Base-by-base conservation (phyloP, 2,329 filamentous ascomycete species). In the Myriosclerotinia curreyana region DNA sequence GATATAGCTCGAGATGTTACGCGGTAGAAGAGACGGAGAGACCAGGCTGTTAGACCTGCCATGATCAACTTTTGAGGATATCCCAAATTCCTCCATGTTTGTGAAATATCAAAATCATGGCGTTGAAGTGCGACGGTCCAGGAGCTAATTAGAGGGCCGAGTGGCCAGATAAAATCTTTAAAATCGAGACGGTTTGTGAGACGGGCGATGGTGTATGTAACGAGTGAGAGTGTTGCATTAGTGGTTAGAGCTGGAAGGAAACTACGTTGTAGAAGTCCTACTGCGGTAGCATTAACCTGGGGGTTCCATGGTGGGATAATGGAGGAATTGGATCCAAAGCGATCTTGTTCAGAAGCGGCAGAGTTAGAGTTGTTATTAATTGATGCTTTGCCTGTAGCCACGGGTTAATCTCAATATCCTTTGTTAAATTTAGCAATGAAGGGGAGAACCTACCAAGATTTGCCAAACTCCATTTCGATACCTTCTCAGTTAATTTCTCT, bases 131-230 rank as follows among this genome's bases (percentile, higher is more conserved):
- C 66, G 42, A 46, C 42, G 28, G 60, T 56, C 66, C 66, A 67
- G 9, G 66, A 58, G 31, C 62, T 64, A 12, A 66, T 28, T 14
- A 67, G 55, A 40, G 65, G 66, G 1, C 61, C 56, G 15, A 65
- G 53, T 12, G 66, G 66, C 66, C 66, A 67, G 20, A 66, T 25
- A 36, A 62, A 36, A 20, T 67, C 66, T 61, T 67, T 67, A 2
- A 61, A 6, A 34, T 67, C 66, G 8, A 67, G 54, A 34, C 66
- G 42, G 42, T 67, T 58, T 34, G 66, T 63, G 17, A 63, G 44
- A 17, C 66, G 66, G 12, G 66, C 61, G 4, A 50, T 44, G 25
- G 51, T 58, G 12, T 67, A 67, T 2, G 64, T 58, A 22, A 64
- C 38, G 25, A 67, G 46, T 8, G 66, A 58, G 3, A 67, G 56